Conservation (phyloP, 2,329 filamentous ascomycete genomes). For the Tolypocladium guangdongense region DNA sequence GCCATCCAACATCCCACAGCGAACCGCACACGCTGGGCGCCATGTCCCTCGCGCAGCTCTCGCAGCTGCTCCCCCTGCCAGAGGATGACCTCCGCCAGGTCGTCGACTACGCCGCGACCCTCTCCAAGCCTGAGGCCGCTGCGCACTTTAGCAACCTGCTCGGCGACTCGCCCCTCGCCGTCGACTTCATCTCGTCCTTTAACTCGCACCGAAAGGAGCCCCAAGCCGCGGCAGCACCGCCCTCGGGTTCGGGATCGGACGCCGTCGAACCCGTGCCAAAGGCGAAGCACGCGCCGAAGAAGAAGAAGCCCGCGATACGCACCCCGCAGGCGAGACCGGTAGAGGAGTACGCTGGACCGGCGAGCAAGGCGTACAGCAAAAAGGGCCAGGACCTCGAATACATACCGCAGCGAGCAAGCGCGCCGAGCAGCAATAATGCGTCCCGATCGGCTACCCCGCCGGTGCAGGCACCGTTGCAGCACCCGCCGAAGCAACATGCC, state of each 20-base stretch:
- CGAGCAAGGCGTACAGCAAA: constrained; percentile 66
- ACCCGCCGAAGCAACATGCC: constrained; percentile 42
- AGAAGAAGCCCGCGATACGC: constrained; percentile 53
- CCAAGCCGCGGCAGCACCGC: constrained; percentile 2
- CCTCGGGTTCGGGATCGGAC: constrained; percentile 10
- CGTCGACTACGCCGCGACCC: constrained; percentile 65
- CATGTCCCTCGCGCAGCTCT: constrained; percentile 58
- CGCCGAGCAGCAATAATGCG: constrained; percentile 24
- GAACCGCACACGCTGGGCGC: not conserved
- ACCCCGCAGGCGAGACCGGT: constrained; percentile 52
- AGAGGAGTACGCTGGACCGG: constrained; percentile 49
- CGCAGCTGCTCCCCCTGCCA: constrained; percentile 72
- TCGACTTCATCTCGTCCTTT: constrained; percentile 72
- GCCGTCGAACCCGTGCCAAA: constrained; percentile 36
- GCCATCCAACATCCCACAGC: not conserved
- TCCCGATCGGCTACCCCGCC: constrained; percentile 26
- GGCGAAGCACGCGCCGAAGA: constrained; percentile 32
- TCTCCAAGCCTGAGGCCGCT: constrained; percentile 67
- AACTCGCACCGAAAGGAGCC: constrained; percentile 52
- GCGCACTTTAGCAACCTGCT: constrained; percentile 82
- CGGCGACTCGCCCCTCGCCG: constrained; percentile 66
- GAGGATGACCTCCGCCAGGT: constrained; percentile 77
- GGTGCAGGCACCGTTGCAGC: constrained; percentile 21
- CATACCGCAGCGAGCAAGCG: constrained; percentile 41
- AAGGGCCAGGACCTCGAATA: constrained; percentile 61